These are phyloP conservation scores for Penicilliopsis zonata DNA, from an alignment of 495 filamentous ascomycete genomes.

Conservation along the genomic window DNA sequence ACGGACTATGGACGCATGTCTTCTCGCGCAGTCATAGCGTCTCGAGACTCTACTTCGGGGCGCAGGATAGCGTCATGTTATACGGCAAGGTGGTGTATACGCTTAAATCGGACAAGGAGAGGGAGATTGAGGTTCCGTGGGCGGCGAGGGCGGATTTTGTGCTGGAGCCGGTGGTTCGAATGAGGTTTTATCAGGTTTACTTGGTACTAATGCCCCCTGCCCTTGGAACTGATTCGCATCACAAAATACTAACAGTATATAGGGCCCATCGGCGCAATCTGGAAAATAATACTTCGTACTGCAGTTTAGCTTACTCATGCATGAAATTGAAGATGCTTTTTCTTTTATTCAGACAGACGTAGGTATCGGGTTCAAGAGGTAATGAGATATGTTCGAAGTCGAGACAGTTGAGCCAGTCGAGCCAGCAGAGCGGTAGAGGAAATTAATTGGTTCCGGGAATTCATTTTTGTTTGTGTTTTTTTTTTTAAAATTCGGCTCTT, in stretches of 20 bases:
- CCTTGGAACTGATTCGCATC: too few relatives aligned
- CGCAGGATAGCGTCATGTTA: constrained; percentile 46
- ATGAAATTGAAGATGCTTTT: too few relatives aligned
- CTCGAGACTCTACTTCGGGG: constrained; percentile 39
- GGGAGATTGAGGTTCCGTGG: constrained; percentile 38
- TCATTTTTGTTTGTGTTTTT: too few relatives aligned
- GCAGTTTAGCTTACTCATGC: too few relatives aligned
- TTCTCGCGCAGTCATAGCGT: constrained; percentile 37
- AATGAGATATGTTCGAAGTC: too few relatives aligned
- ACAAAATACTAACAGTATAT: too few relatives aligned
- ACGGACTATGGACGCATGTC: constrained; percentile 46
- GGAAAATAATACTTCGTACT: constrained; percentile 31
- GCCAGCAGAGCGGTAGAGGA: neutral
- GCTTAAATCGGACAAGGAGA: constrained; percentile 34
- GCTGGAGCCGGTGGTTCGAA: constrained; percentile 34
- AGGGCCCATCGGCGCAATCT: constrained; percentile 28
- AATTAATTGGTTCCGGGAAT: too few relatives aligned
- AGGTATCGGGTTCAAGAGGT: too few relatives aligned
- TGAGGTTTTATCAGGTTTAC: constrained; percentile 57
- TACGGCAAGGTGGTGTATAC: constrained; percentile 45
- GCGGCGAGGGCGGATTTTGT: constrained; percentile 42
- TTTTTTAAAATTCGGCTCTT: constrained; percentile 3
- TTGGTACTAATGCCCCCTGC: too few relatives aligned
- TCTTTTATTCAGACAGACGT: too few relatives aligned
- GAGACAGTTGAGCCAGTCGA: too few relatives aligned